Base-by-base conservation (phyloP, 352 stramenopile species). In the Globisporangium megalacanthum region DNA sequence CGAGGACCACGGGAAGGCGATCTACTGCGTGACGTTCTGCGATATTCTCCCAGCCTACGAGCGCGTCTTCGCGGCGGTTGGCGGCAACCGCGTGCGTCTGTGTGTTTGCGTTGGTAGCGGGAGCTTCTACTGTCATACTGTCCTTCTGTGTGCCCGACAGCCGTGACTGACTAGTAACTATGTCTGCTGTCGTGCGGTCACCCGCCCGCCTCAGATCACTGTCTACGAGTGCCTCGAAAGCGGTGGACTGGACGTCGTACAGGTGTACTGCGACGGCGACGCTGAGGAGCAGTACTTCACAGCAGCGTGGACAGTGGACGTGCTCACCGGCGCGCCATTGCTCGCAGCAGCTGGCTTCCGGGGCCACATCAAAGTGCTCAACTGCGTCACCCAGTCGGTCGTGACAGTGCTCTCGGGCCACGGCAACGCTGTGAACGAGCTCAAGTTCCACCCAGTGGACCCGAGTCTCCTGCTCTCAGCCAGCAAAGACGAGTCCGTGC, bases 401-500 rank as follows among this genome's bases (percentile, higher is more conserved):
- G 61, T 92, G 17, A 87, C 79, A 2, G 82, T 92, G 20, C 70
- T 96, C 6, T 87, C 75, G 15, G 92, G 94, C 15, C 93, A 98
- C 61, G 92, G 89, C 13, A 91, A 97, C 69, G 80, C 89, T 22
- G 81, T 98, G 48, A 97, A 97, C 56, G 89, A 98, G 66, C 70
- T 97, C 50, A 95, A 94, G 69, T 92, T 91, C 64, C 88, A 94
- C 65, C 90, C 92, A 11, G 72, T 91, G 1, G 81, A 97, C 60
- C 88, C 92, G 46, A 94, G 75, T 65, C 56, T 98, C 19, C 60
- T 97, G 49, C 68, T 97, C n/a, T 96, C 89, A 14, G 87, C 88
- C 49, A 84, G 87, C 44, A 97, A 97, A 46, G 94, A 98, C 65
- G 90, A 97, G 62, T 95, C 75, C 1, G 80, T 98, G 63, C 79